A percentile compares a stretch with the other conserved stretches of the same genome.
Conservation (phyloP, 2,329 filamentous ascomycete species). For the Fusarium chlamydosporum region DNA sequence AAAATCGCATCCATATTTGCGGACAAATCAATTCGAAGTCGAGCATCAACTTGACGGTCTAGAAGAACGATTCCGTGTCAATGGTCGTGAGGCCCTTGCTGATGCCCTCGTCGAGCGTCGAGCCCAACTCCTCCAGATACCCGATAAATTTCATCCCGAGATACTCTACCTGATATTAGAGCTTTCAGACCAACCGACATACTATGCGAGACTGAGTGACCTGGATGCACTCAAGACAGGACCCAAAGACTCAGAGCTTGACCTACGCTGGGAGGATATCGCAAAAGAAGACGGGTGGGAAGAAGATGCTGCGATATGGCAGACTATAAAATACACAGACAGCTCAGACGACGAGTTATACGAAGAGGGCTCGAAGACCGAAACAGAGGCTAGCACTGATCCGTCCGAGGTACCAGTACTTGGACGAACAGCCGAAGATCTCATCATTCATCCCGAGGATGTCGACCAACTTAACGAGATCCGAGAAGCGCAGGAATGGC, state of each 20-base stretch:
- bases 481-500: slow-evolving; percentile 56
- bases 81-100: slow-evolving; percentile 83
- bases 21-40: slow-evolving; percentile 83
- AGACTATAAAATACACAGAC: slow-evolving; percentile 75
- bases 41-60: slow-evolving; percentile 75
- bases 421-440: slow-evolving; percentile 51
- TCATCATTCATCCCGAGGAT: slow-evolving; percentile 56
- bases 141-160: slow-evolving; percentile 81
- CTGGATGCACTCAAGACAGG: slow-evolving; percentile 67
- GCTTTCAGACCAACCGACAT: slow-evolving; percentile 83
- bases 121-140: slow-evolving; percentile 67
- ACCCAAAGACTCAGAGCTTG: slow-evolving; percentile 59
- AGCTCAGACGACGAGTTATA: slow-evolving; percentile 70
- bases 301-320: slow-evolving; percentile 77
- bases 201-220: slow-evolving; percentile 75
- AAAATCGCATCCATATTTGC: slow-evolving; percentile 69
- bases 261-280: slow-evolving; percentile 84
- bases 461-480: slow-evolving; percentile 53
- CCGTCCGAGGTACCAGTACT: slow-evolving; percentile 49
- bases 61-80: slow-evolving; percentile 87
- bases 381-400: slow-evolving; percentile 52
- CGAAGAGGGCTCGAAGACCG: slow-evolving; percentile 57
- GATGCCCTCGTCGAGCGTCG: slow-evolving; percentile 75
- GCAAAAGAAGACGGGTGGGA: slow-evolving; percentile 81
- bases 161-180: slow-evolving; percentile 82